Percentiles rank a stretch among this genome's conserved stretches.
Evolutionary conservation across 306 rosid species (phyloP).

Genomic region (Alnus glutinosa): DNA sequence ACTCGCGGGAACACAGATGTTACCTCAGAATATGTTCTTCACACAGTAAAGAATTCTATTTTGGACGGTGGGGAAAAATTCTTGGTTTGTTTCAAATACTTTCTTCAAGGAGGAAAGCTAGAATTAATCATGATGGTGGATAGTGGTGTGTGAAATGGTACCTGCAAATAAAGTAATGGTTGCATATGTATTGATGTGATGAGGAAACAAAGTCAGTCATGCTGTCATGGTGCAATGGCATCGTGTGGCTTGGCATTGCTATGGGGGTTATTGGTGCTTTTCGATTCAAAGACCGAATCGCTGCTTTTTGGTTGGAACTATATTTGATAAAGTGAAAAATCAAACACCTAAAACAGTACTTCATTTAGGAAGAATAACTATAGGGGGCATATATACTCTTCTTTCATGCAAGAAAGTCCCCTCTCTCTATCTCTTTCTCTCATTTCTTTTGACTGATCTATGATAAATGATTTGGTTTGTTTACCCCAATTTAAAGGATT

Average conservation of each 20-base stretch:
- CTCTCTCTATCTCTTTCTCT: neutral
- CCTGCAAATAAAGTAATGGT: no score
- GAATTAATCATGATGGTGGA: no score
- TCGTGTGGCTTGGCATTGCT: no score
- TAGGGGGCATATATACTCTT: slow-evolving; percentile 22
- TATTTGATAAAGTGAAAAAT: slow-evolving; percentile 20
- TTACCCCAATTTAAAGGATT: no score
- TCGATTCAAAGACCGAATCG: neutral
- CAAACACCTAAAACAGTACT: slow-evolving; percentile 37
- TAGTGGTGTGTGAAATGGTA: no score
- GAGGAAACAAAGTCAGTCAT: no score
- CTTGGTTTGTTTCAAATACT: neutral
- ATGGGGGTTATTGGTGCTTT: no score
- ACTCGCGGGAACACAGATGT: neutral
- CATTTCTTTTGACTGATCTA: neutral
- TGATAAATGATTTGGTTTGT: no score
- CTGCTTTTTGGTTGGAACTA: slow-evolving; percentile 9
- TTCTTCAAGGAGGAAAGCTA: neutral
- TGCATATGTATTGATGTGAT: no score
- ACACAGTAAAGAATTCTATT: slow-evolving; percentile 6
- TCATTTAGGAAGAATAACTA: slow-evolving; percentile 23
- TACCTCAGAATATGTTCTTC: slow-evolving; percentile 22
- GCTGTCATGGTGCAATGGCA: no score
- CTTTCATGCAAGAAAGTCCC: neutral
- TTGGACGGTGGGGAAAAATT: neutral